Conservation (phyloP, 176 grass and related monocot species). For the Dactylis glomerata region DNA sequence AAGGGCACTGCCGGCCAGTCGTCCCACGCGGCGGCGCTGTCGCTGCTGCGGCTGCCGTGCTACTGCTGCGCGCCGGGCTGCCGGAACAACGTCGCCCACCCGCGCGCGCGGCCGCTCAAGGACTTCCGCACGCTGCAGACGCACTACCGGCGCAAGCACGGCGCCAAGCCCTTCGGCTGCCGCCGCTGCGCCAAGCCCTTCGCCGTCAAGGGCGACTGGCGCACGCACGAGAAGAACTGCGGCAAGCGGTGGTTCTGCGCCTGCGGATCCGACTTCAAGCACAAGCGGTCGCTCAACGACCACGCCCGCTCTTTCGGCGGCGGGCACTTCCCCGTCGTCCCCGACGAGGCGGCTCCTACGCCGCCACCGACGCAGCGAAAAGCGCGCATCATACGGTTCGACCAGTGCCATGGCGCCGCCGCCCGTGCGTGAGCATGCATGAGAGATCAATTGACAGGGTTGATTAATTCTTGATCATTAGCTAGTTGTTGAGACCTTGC, state of each 20-base stretch:
- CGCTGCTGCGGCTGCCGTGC: constrained; percentile 84
- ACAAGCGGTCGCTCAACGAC: constrained; percentile 93
- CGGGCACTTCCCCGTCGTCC: constrained; percentile 40
- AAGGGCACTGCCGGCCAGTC: constrained; percentile 43
- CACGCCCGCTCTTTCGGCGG: constrained; percentile 80
- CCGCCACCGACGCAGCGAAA: neutral
- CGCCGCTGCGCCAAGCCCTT: constrained; percentile 89
- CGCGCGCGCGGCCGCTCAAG: constrained; percentile 75
- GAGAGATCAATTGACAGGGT: neutral
- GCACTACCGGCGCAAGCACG: constrained; percentile 98
- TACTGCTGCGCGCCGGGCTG: constrained; percentile 87
- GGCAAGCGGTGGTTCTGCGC: constrained; percentile 83
- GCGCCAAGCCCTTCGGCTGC: constrained; percentile 69
- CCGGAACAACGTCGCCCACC: constrained; percentile 78
- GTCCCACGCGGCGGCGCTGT: constrained; percentile 42
- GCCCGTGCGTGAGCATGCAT: constrained; percentile 7
- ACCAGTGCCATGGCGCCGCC: constrained; percentile 1
- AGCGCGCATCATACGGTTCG: constrained; percentile 65
- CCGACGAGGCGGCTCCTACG: neutral
- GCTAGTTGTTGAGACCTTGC: neutral
- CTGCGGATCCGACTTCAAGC: constrained; percentile 91
- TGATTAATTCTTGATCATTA: constrained; percentile 28
- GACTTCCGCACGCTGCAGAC: constrained; percentile 99
- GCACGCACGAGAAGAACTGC: constrained; percentile 99
- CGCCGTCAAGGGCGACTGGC: constrained; percentile 94